Conservation (phyloP, 2,329 filamentous ascomycete genomes). For the Plenodomus tracheiphilus region DNA sequence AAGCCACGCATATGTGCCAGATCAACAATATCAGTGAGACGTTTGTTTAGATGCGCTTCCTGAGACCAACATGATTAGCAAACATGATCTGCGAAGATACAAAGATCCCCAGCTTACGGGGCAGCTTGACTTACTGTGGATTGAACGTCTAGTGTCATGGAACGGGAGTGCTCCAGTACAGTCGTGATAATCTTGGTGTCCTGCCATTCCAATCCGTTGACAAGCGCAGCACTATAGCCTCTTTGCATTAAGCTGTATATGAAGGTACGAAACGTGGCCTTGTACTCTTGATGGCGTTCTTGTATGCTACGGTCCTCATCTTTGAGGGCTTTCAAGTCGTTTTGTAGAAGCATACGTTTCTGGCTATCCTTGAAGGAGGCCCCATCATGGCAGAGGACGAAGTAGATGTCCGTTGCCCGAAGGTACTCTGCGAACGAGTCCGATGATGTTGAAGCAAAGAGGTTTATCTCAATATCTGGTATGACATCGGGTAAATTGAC, state of each 20-base stretch:
- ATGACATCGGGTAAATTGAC: constrained; percentile 46
- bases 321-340: constrained; percentile 21
- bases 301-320: constrained; percentile 19
- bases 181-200: constrained; percentile 62
- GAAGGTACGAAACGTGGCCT: constrained; percentile 48
- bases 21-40: constrained; percentile 15
- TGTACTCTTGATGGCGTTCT: constrained; percentile 27
- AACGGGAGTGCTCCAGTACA: constrained; percentile 23
- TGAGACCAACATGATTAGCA: constrained; percentile 3
- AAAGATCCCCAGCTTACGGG: too few relatives aligned
- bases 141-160: constrained; percentile 19
- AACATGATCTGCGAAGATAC: neutral
- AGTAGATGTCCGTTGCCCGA: constrained; percentile 59
- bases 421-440: constrained; percentile 61
- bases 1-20: constrained; percentile 23
- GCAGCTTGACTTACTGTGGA: constrained; percentile 22
- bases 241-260: constrained; percentile 59
- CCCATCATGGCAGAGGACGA: constrained; percentile 71
- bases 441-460: constrained; percentile 55
- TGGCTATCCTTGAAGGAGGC: constrained; percentile 35
- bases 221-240: constrained; percentile 65
- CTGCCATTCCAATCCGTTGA: constrained; percentile 65
- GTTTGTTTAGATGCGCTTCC: constrained; percentile 6
- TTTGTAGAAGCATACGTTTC: constrained; percentile 21
- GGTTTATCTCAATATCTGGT: constrained; percentile 49